Percentiles rank a stretch among this genome's conserved stretches.
Conservation (phyloP, 1,139 yeast genomes). For the Scheffersomyces parashehatae region DNA sequence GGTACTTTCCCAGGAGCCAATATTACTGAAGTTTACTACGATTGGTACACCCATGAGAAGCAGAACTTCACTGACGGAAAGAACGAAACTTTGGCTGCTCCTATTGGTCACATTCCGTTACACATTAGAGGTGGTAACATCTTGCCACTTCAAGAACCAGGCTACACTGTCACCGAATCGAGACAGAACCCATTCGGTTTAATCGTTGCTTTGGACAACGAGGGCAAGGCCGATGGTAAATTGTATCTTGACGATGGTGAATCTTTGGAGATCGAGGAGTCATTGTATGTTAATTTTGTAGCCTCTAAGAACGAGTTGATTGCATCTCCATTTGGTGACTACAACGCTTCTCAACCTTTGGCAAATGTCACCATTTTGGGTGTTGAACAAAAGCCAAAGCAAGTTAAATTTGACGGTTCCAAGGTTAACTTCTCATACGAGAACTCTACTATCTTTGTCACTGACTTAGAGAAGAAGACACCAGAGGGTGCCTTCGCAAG, state of each 20-base stretch:
- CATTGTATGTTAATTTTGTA: constrained; percentile 19
- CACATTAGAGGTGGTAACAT: constrained; percentile 22
- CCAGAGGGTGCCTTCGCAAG: constrained; percentile 15
- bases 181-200: constrained; percentile 30
- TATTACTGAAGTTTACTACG: constrained; percentile 26
- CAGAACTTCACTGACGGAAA: constrained; percentile 20
- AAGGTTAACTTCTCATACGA: constrained; percentile 13
- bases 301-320: constrained; percentile 14
- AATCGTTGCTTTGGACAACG: constrained; percentile 25
- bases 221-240: constrained; percentile 18
- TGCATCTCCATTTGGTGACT: constrained; percentile 20
- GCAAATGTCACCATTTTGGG: constrained; percentile 28
- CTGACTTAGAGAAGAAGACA: constrained; percentile 15
- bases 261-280: constrained; percentile 16
- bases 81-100: constrained; percentile 22
- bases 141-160: constrained; percentile 29
- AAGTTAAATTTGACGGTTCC: constrained; percentile 16
- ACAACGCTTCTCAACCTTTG: constrained; percentile 20
- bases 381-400: constrained; percentile 19
- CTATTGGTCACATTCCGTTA: constrained; percentile 24
- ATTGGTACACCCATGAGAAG: constrained; percentile 29
- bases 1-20: constrained; percentile 26
- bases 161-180: constrained; percentile 27
- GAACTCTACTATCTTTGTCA: constrained; percentile 16
- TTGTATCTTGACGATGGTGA: constrained; percentile 31